Evolutionary conservation across 352 stramenopile genomes (phyloP), one percentile per base, ranked within the genome.

Genomic region (Aphanomyces euteiches): DNA sequence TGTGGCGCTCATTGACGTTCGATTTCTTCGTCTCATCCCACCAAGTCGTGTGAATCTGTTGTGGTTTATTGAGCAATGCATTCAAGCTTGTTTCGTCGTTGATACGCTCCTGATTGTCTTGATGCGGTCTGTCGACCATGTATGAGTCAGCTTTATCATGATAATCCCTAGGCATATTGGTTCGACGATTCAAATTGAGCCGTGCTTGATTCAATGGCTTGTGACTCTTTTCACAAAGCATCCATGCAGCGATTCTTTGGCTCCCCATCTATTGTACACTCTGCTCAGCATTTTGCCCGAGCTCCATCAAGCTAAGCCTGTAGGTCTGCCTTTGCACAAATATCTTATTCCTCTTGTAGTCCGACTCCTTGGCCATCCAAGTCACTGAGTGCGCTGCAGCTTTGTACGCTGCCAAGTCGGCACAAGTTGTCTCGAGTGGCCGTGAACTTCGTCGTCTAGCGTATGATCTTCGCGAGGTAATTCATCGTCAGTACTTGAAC

Each of bases 1-100:
- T 17, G 85, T 93, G 74, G 89, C 91, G 56, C 78, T 95, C 50
- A 86, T 95, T 21, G 87, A 95, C 21, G 77, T 82, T 17, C 92
- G 92, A 66, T 95, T 93, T 56, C 76, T 80, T 19, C 92, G 92
- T 73, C 75, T 95, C 34, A 66, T 89, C n/a, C 81, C 88, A 2
- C 76, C 79, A 3, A 92, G 85, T 57, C 82, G 87, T 38, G 90
- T 82, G 58, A 84, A 95, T 48, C 64, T 95, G 67, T 74, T 93
- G 19, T 95, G 85, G 85, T 77, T 95, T 5, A 79, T 95, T 3
- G 87, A 93, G 58, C 87, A 95, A 67, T 45, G 87, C 7, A 91
- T 89, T 48, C 15, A 17, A 28, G 15, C 39, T 15, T 79, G 80
- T 4, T 75, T 83, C 0, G 82, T 80, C 3, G 77, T 95, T 36